Conservation (phyloP, 352 stramenopile species). For the Phytophthora cajani region DNA sequence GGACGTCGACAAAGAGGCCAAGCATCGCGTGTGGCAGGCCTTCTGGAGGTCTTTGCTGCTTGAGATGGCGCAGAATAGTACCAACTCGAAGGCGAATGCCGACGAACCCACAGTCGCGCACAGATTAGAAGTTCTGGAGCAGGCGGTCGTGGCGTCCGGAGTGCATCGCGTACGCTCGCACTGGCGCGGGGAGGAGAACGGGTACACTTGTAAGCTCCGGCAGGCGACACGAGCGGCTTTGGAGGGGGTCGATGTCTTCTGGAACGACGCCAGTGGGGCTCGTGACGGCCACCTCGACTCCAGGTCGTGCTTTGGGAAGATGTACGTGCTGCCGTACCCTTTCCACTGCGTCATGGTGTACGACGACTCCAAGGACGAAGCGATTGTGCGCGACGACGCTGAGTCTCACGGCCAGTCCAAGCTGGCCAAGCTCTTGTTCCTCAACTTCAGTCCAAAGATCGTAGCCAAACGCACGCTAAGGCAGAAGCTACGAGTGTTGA, state of each 20-base stretch:
- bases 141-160: neutral
- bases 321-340: neutral
- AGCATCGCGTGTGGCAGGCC: neutral
- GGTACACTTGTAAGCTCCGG: neutral
- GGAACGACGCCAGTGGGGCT: neutral
- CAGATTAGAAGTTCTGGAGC: neutral
- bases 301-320: neutral
- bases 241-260: neutral
- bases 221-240: neutral
- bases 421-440: neutral
- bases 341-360: slow-evolving; percentile 2
- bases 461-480: neutral
- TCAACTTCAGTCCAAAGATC: neutral
- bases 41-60: neutral
- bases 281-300: neutral
- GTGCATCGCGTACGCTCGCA: neutral
- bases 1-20: neutral
- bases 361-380: neutral
- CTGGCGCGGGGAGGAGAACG: neutral
- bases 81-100: neutral
- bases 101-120: neutral
- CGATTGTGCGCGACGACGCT: neutral
- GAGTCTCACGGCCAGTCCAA: neutral
- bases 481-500: neutral
- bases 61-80: neutral